phyloP scores from a whole-genome alignment of 169 alveolate species.

The Perkinsus chesapeaki region DNA sequence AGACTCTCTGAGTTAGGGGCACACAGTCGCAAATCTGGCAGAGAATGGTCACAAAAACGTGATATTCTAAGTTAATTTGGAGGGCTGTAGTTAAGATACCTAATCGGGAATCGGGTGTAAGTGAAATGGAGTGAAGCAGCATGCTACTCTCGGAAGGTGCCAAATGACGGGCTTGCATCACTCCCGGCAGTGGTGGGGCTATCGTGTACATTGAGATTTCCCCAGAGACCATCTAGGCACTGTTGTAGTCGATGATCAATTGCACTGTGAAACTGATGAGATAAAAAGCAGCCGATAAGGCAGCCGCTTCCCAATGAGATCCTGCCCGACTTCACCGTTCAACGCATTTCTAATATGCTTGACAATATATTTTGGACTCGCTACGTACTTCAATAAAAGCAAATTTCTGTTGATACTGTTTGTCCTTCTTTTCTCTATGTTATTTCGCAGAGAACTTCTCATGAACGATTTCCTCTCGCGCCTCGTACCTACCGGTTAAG shows the following conservation, averaged over 20 bases:
- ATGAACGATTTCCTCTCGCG: not conserved
- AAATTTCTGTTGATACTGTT: not conserved
- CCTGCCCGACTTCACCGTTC: not conserved
- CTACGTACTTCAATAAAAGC: not conserved
- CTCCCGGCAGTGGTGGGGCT: not conserved
- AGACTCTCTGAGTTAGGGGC: no score
- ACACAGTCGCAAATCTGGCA: no score
- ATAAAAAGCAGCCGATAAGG: not conserved
- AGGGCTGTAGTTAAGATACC: not conserved
- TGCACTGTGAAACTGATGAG: not conserved
- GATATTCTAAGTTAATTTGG: no score
- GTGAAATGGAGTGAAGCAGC: not conserved
- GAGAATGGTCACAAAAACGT: no score
- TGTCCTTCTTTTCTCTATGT: not conserved
- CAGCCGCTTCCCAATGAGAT: not conserved
- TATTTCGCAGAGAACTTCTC: not conserved
- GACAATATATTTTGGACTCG: not conserved
- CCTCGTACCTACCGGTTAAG: not conserved
- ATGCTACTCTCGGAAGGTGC: not conserved
- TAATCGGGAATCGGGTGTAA: not conserved
- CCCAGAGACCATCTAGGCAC: not conserved
- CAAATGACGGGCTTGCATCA: not conserved
- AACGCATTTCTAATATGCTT: not conserved
- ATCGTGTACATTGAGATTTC: not conserved
- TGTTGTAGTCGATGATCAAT: not conserved